Evolutionary conservation across 805 yeast species (phyloP), one percentile per base, ranked within the genome.

Genomic region (Sungouiozyma intestinalis): DNA sequence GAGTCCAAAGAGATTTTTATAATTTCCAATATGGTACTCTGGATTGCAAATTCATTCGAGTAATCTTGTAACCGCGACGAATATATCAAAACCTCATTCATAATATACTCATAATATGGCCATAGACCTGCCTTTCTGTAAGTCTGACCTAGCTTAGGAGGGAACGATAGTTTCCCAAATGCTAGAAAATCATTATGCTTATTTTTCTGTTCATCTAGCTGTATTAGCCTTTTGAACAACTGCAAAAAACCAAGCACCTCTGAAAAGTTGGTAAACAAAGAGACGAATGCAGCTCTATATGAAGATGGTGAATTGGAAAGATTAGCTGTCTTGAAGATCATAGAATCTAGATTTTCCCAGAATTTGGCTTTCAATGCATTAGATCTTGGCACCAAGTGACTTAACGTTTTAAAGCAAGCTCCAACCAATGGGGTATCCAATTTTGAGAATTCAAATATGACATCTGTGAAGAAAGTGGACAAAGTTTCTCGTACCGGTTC

Each of bases 31-130:
- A 85, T 67, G 1, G 73, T 67, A 2, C 60, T 47, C 52, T 84
- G 88, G 9, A 88, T 50, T 1, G 68, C 57, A 8, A 60, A 45
- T 39, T 62, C 67, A 14, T 71, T 72, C 0, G 45, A 53, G 2
- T 44, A 19, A 24, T 57, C 57, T 3, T 43, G 38, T 20, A 64
- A 49, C 37, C 54, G 59, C 2, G 63, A 54, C 2, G 84, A 65
- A 19, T 75, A 72, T 5, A 71, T 73, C 48, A 87, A 76, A 0
- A 87, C 75, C 35, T 81, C 83, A 11, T 71, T 63, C n/a, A 83
- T 54, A 13, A 87, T 57, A 51, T 76, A 86, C 41, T 85, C 90
- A 41, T 84, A 58, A 52, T 88, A 90, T 2, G 92, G 86, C 76
- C 87, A 76, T 4, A 86, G 61, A 2, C 95, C 95, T 15, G 68